Conservation (phyloP, 495 filamentous ascomycete genomes). For the Aspergillus bertholletiae region DNA sequence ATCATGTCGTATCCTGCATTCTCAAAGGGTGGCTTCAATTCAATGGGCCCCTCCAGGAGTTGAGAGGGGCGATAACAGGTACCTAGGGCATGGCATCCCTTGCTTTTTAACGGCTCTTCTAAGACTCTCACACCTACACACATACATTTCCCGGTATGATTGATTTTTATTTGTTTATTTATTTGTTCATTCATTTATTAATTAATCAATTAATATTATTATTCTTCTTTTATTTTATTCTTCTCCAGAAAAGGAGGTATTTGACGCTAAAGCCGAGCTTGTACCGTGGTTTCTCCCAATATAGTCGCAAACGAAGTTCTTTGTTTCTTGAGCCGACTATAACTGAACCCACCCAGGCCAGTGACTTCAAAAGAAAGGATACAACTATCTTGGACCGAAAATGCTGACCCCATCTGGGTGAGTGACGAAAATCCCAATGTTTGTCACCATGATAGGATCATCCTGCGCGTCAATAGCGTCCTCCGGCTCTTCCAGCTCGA, state of each 20-base stretch:
- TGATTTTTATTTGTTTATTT: too few relatives aligned
- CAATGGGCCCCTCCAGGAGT: neutral
- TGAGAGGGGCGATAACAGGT: neutral
- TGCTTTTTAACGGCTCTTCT: slow-evolving; percentile 1
- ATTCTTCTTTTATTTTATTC: neutral
- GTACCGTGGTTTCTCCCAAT: neutral
- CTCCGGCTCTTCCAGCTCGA: neutral
- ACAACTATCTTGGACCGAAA: neutral
- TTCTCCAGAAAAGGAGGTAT: too few relatives aligned
- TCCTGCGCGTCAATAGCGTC: slow-evolving; percentile 6
- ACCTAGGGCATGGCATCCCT: slow-evolving; percentile 1
- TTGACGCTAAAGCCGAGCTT: neutral
- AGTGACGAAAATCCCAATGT: slow-evolving; percentile 6
- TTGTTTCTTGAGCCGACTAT: too few relatives aligned
- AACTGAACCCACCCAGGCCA: neutral
- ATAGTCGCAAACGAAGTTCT: too few relatives aligned
- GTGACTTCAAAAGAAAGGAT: neutral
- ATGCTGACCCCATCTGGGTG: too few relatives aligned
- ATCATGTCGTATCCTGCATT: neutral
- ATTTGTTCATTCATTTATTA: too few relatives aligned
- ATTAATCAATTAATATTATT: too few relatives aligned
- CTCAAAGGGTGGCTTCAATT: neutral
- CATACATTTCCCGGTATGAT: too few relatives aligned
- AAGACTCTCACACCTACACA: too few relatives aligned
- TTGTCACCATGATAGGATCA: neutral